Base-by-base conservation (phyloP, 345 rosid genomes). In the Bretschneidera sinensis region DNA sequence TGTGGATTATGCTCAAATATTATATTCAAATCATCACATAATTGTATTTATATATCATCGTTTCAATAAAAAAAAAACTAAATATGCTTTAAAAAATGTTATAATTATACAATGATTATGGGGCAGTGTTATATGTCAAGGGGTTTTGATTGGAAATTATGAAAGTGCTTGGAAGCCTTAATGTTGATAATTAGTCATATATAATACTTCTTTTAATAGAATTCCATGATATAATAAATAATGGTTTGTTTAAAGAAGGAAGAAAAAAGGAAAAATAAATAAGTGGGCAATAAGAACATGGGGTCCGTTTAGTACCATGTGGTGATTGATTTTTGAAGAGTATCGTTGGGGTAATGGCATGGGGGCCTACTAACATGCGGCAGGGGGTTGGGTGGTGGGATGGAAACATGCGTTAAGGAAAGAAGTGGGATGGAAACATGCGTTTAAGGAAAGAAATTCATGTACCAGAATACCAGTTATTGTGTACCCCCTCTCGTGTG, bases 251-350 rank as follows among this genome's bases (percentile, higher is more conserved):
- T 57, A 21, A 28, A 17, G 22, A 19, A 45, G 21, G 13, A 66
- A 23, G 24, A n/a, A 45, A 24, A 9, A 13, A 10, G 24, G 24
- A 18, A n/a, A 17, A 66, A 51, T 52, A 45, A 51, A 47, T n/a
- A n/a, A n/a, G n/a, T n/a, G n/a, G n/a, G n/a, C n/a, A 48, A 33
- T 48, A 43, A 48, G 76, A 71, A 70, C 71, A 64, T 73, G 81
- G 80, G 74, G 70, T 60, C 54, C 61, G 71, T 53, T n/a, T 69
- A 54, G 66, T 39, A 56, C 21, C 80, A 74, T 77, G 78, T 77
- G 86, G 81, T 74, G 67, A 84, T 73, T 81, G 73, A 66, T 59
- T 78, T 71, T 53, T 58, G 57, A 51, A 65, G 84, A 59, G 79
- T 72, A 76, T 74, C 78, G 78, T 71, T 33, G 55, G 54, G 71